Conservation (phyloP, 805 yeast species). For the Candida boidinii region DNA sequence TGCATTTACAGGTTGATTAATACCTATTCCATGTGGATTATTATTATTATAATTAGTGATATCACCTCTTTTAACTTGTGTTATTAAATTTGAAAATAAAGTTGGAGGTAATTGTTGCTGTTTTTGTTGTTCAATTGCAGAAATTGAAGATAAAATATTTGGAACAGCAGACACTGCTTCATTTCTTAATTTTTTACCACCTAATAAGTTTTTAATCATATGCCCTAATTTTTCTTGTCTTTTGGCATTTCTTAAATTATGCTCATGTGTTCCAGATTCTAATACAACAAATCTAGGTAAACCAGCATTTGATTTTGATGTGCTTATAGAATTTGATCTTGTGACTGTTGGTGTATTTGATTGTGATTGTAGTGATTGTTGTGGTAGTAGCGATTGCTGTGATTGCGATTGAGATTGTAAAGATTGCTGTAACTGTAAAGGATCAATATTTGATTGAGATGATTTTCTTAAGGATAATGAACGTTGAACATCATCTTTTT, state of each 20-base stretch:
- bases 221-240: conserved; percentile 69
- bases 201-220: conserved; percentile 70
- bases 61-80: conserved; percentile 38
- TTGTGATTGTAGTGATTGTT: conserved; percentile 6
- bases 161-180: conserved; percentile 73
- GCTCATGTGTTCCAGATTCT: conserved; percentile 75
- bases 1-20: conserved; percentile 16
- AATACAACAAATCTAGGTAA: conserved; percentile 42
- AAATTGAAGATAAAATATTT: conserved; percentile 37
- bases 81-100: conserved; percentile 56
- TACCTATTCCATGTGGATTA: conserved; percentile 3
- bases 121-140: conserved; percentile 18
- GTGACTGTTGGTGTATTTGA: conserved; percentile 10
- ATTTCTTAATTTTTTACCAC: conserved; percentile 60
- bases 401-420: background rate
- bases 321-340: conserved; percentile 1
- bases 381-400: background rate
- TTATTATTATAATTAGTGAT: conserved; percentile 20
- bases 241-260: conserved; percentile 64
- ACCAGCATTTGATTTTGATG: conserved; percentile 1
- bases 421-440: conserved; percentile 4
- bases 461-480: background rate
- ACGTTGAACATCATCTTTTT: background rate
- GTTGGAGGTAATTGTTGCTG: conserved; percentile 54
- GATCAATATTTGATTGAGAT: conserved; percentile 4